Base-by-base conservation (phyloP, 1,139 yeast species). In the Protomyces inouyei region DNA sequence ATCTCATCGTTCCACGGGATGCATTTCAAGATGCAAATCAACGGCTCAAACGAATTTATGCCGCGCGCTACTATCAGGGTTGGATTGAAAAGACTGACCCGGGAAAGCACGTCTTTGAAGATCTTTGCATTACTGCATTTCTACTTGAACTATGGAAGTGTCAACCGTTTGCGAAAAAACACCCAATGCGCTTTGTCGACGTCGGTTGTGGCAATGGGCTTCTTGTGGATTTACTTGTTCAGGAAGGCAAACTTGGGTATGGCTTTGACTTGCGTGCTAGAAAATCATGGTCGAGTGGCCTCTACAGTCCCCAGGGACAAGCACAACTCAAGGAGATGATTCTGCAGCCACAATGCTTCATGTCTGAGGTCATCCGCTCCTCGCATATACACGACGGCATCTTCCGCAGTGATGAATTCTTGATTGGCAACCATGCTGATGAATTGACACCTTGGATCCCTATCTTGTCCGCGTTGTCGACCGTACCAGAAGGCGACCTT, bases 61-160 rank as follows among this genome's bases (percentile, higher is more conserved):
- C 96, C 0, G 83, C 86, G 52, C 76, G 78, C 23, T 76, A 92
- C 64, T 92, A 91, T n/a, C 87, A 85, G 51, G 82, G 81, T 70
- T 93, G 98, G 98, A 84, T 81, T 23, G 98, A 93, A 75, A 85
- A 86, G 55, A 93, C 98, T 1, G 97, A 93, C 74, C 98, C 98
- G 0, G 83, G 86, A 70, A 93, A 93, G 74, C 98, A 93, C 76
- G 98, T 92, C 0, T 93, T 92, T 76, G 98, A 93, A 77, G 98
- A 93, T 73, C 82, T 93, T 65, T 96, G 97, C 1, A 92, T 93
- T 70, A 98, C 98, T 0, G 96, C 98, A 0, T 93, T 92, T 71
- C 78, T 93, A 66, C 87, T 92, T n/a, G 96, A 89, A 73, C 80
- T 89, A 48, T 92, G 98, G 98, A 77, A 77, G 6, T 77, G 80